These are phyloP conservation scores for Diplocarpon rosae DNA, from an alignment of 2,329 filamentous ascomycete species.

Conservation along the genomic window DNA sequence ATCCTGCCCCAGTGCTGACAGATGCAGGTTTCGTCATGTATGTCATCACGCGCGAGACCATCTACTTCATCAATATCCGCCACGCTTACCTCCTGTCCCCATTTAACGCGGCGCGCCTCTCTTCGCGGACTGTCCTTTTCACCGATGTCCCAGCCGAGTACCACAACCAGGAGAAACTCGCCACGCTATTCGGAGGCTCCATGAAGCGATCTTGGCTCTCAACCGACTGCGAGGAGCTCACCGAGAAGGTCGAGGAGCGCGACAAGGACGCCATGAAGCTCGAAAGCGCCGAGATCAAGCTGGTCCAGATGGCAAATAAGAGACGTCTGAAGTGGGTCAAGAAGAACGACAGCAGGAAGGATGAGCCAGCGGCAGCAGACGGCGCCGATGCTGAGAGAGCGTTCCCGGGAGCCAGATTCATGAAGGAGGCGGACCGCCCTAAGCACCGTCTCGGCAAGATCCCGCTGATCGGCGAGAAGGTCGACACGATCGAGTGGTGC, in stretches of 20 bases:
- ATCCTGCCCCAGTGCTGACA: too few relatives aligned
- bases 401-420: conserved; percentile 59
- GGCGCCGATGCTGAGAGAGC: conserved; percentile 53
- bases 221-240: conserved; percentile 64
- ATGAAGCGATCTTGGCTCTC: conserved; percentile 78
- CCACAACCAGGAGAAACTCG: conserved; percentile 62
- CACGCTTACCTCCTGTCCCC: conserved; percentile 85
- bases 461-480: conserved; percentile 70
- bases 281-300: conserved; percentile 75
- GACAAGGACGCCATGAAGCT: conserved; percentile 71
- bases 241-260: conserved; percentile 69
- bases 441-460: conserved; percentile 60
- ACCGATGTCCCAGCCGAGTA: conserved; percentile 75
- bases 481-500: conserved; percentile 88
- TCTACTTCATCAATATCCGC: conserved; percentile 84
- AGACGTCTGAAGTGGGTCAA: conserved; percentile 49
- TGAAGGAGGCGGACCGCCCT: conserved; percentile 61
- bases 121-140: conserved; percentile 81
- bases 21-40: conserved; percentile 68
- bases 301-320: conserved; percentile 69
- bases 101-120: conserved; percentile 71
- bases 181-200: conserved; percentile 66
- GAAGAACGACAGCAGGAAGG: conserved; percentile 32
- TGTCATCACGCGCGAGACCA: conserved; percentile 73
- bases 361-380: conserved; percentile 33